A percentile compares a stretch with the other conserved stretches of the same genome.
Evolutionary conservation across 2,329 filamentous ascomycete species (phyloP).

Genomic region (Grosmannia clavigera): DNA sequence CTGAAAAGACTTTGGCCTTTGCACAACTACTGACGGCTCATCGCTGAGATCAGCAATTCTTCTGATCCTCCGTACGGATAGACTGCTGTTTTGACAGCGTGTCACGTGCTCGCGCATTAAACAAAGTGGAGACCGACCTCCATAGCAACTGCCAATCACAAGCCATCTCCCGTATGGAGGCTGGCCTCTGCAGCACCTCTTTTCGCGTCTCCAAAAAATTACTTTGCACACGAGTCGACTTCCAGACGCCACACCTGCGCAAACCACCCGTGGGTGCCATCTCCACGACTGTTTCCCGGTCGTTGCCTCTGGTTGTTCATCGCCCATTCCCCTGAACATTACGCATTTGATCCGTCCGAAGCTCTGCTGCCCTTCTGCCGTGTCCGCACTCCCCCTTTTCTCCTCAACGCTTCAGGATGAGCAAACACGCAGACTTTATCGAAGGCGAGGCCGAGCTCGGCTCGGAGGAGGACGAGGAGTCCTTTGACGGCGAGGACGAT

Average conservation of each 20-base stretch:
- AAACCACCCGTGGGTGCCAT: background rate
- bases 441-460: slow-evolving; percentile 78
- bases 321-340: background rate
- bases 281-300: background rate
- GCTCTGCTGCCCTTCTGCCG: background rate
- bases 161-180: background rate
- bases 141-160: background rate
- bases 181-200: background rate
- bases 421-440: slow-evolving; percentile 60
- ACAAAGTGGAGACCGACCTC: background rate
- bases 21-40: no score
- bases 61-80: no score
- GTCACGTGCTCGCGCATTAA: background rate
- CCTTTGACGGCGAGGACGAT: slow-evolving; percentile 65
- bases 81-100: no score
- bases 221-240: background rate
- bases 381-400: background rate
- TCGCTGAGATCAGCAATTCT: no score
- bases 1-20: no score
- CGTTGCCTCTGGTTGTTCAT: background rate
- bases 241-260: background rate
- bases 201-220: slow-evolving; percentile 2
- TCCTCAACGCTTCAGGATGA: slow-evolving; percentile 34
- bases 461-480: slow-evolving; percentile 74
- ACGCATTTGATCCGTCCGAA: background rate